A percentile compares a stretch with the other conserved stretches of the same genome.
phyloP scores from a whole-genome alignment of 2,329 filamentous ascomycete genomes.

The Colletotrichum filicis region DNA sequence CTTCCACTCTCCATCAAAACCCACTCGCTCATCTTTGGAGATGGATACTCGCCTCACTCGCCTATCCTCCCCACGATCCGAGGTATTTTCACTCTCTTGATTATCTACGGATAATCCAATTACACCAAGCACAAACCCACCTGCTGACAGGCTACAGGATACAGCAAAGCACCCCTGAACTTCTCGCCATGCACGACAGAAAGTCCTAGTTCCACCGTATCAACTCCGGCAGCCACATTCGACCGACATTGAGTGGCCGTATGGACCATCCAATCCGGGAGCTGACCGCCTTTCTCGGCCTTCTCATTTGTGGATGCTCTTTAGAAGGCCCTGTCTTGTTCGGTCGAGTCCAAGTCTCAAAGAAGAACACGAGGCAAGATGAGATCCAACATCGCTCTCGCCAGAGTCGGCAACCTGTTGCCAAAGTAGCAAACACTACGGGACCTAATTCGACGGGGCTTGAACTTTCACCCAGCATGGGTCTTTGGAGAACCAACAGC shows the following conservation, averaged over 20 bases:
- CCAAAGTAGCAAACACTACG: not conserved
- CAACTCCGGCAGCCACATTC: conserved; percentile 27
- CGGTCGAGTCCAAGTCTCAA: not conserved
- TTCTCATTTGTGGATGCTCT: conserved; percentile 20
- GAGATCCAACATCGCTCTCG: not conserved
- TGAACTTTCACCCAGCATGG: not conserved
- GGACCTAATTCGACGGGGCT: not conserved
- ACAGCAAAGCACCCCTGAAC: not conserved
- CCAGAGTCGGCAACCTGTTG: not conserved
- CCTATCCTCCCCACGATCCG: not conserved
- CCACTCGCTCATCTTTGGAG: not conserved
- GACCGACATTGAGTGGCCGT: conserved; percentile 16
- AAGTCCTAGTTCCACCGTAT: conserved; percentile 14
- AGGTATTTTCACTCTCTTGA: conserved; percentile 16
- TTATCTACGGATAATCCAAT: not conserved
- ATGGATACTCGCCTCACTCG: not conserved
- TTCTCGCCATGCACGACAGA: conserved; percentile 26
- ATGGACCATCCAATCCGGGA: conserved; percentile 23
- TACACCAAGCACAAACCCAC: not conserved
- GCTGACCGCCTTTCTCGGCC: conserved; percentile 39
- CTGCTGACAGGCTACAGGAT: not conserved
- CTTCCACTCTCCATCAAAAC: not conserved
- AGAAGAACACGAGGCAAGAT: not conserved
- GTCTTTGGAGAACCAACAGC: not conserved
- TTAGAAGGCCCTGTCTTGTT: not conserved